Evolutionary conservation across 2,329 filamentous ascomycete species (phyloP), one percentile per base, ranked within the genome.

Genomic region (Verticillium isaacii): DNA sequence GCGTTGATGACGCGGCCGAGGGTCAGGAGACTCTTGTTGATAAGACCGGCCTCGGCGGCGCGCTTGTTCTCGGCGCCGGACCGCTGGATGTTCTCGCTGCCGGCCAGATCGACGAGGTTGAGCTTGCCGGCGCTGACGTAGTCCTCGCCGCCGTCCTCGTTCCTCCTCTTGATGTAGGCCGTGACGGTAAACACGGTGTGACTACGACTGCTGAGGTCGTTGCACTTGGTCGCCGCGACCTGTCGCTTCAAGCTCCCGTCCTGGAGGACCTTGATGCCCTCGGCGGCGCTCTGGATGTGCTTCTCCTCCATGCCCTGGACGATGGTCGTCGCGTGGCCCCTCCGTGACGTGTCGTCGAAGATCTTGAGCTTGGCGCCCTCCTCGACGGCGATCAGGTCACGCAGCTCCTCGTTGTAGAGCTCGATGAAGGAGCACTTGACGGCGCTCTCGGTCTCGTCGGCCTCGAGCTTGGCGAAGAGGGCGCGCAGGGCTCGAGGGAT

Each of bases 221-320:
- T 99, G 84, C 95, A 99, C 76, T 98, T 98, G n/a, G 95, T 99
- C 4, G 96, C 93, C 6, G 95, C 96, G n/a, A 99, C 95, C 75
- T 99, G 95, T 58, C 95, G 90, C 76, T 93, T 96, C 77, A 95
- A 84, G 74, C 93, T 97, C 65, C 95, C 96, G 66, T 89, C 85
- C 69, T 95, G 92, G 56, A 99, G 85, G 65, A 97, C 83, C 75
- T 91, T 90, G 75, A 99, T 93, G 64, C 95, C 95, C 58, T 93
- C 90, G 14, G 85, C 83, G 0, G 95, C 93, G 66, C 82, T 90
- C 71, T 91, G 91, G 70, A 99, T 96, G 73, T 97, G 91, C 7
- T 90, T 90, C 76, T 99, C 95, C 74, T 98, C 96, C 92, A 99
- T 96, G 4, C 95, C 95, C 74, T 99, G 95, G 1, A 99, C 94